Evolutionary conservation across 192 early-diverging fungal genomes (phyloP).

Genomic region (Coemansia aciculifera): DNA sequence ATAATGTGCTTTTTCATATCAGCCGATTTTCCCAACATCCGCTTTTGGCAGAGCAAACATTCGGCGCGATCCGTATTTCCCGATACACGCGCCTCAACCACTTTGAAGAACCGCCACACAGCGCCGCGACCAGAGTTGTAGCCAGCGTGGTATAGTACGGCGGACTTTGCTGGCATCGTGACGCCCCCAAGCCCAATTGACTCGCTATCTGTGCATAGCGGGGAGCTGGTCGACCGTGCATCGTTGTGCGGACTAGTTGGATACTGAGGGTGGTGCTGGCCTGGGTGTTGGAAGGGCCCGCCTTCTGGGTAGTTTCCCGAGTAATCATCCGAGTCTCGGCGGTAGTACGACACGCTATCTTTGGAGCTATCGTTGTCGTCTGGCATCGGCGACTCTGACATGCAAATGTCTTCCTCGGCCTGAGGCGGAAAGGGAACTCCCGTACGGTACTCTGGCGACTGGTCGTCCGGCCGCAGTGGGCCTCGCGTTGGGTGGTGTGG

Average conservation of each 20-base stretch:
- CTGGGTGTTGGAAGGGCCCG: conserved; percentile 5
- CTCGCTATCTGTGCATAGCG: conserved; percentile 9
- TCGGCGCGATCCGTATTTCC: conserved; percentile 57
- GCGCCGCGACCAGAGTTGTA: conserved; percentile 53
- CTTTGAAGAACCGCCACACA: conserved; percentile 54
- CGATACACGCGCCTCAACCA: conserved; percentile 50
- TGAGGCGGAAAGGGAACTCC: conserved; percentile 14
- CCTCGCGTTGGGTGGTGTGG: background rate
- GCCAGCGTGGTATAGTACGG: conserved; percentile 45
- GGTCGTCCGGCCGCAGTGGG: background rate
- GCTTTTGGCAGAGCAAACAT: conserved; percentile 52
- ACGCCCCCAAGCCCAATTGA: conserved; percentile 23
- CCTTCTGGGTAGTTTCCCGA: conserved; percentile 14
- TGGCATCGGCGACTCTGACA: conserved; percentile 48
- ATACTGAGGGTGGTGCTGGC: conserved; percentile 2
- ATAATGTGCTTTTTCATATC: conserved; percentile 58
- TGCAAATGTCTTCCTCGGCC: conserved; percentile 43
- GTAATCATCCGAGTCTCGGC: conserved; percentile 13
- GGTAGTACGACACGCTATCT: conserved; percentile 14
- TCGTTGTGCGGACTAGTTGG: conserved; percentile 10
- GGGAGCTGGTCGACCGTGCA: conserved; percentile 21
- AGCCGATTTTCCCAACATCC: conserved; percentile 56
- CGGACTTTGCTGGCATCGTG: conserved; percentile 43
- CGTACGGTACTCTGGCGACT: background rate
- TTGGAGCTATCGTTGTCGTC: conserved; percentile 14